Percentiles rank a stretch among this genome's conserved stretches.
phyloP scores from a whole-genome alignment of 2,329 filamentous ascomycete species.

The Xylaria sp. region DNA sequence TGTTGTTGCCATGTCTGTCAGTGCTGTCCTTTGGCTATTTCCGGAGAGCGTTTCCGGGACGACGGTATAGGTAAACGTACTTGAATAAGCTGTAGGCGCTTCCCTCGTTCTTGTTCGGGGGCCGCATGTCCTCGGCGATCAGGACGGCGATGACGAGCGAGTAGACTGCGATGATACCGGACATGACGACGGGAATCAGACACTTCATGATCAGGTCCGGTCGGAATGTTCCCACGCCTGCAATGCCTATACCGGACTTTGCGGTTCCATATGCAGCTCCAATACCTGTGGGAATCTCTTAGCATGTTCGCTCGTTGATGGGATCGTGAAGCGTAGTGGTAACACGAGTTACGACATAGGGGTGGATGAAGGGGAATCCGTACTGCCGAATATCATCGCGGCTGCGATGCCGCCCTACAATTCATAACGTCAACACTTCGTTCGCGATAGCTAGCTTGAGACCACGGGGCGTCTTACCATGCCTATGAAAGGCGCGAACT shows the following conservation, averaged over 20 bases:
- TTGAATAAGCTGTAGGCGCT: slow-evolving; percentile 83
- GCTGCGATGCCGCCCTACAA: slow-evolving; percentile 77
- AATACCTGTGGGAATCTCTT: slow-evolving; percentile 57
- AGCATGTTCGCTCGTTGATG: slow-evolving; percentile 32
- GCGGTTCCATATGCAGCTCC: slow-evolving; percentile 89
- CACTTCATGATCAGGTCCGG: slow-evolving; percentile 95
- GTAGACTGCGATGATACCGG: slow-evolving; percentile 98
- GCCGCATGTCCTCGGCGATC: slow-evolving; percentile 88
- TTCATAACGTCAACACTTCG: slow-evolving; percentile 13
- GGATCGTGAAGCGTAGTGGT: neutral
- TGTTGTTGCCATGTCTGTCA: slow-evolving; percentile 48
- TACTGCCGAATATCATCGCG: slow-evolving; percentile 88
- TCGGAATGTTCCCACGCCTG: slow-evolving; percentile 84
- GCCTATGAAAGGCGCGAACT: slow-evolving; percentile 88
- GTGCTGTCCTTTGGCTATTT: slow-evolving; percentile 28
- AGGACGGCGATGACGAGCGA: slow-evolving; percentile 96
- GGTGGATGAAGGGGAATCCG: slow-evolving; percentile 45
- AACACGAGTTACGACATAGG: slow-evolving; percentile 17
- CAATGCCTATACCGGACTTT: slow-evolving; percentile 88
- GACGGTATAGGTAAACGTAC: slow-evolving; percentile 57
- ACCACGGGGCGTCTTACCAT: slow-evolving; percentile 66
- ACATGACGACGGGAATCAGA: slow-evolving; percentile 93
- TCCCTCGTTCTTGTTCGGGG: slow-evolving; percentile 64
- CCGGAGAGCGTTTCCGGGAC: neutral
- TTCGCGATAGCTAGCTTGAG: slow-evolving; percentile 3